Evolutionary conservation across 2,329 filamentous ascomycete species (phyloP), one percentile per base, ranked within the genome.

Genomic region (Apiospora hydei): DNA sequence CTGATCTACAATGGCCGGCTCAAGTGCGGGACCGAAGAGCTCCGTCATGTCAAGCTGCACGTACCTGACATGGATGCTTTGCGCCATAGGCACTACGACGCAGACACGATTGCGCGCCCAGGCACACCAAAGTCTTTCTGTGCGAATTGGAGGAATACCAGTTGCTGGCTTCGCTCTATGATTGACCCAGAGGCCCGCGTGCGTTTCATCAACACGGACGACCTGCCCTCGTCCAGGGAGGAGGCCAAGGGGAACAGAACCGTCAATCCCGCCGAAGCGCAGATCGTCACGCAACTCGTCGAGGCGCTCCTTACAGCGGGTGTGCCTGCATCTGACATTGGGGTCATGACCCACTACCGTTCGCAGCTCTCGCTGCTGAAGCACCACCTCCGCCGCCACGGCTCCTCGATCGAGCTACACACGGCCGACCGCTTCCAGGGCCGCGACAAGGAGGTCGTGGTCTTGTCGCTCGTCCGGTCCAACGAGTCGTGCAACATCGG

Each of bases 351-450:
- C 21, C 95, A 98, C 82, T 99, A 99, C 82, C 93, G 96, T 72
- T 95, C 93, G 7, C 96, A 99, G 81, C 90, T 99, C 1, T 91
- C 94, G 0, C 85, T 98, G 2, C 87, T 99, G 0, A 93, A 94
- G 75, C 90, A 95, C 73, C 87, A 87, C 14, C 88, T 98, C 46
- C 89, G 90, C 44, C 85, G 84, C 57, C 82, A 87, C 76, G 83
- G 86, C 0, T 76, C 86, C 0, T 88, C 89, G 2, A 91, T 99
- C 1, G 96, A 99, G 82, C 95, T 98, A 88, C 95, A 99, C 82
- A 98, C 96, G 0, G 95, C 96, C 3, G 96, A 99, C 83, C 94
- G 96, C 64, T 99, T 98, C 82, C 96, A 99, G 81, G 96, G 96
- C 8, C 90, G 96, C 13, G 96, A 99, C 83, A 99, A 99, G 80